These are phyloP conservation scores for Leishmania turanica DNA, from an alignment of 208 protist species.

Conservation along the genomic window DNA sequence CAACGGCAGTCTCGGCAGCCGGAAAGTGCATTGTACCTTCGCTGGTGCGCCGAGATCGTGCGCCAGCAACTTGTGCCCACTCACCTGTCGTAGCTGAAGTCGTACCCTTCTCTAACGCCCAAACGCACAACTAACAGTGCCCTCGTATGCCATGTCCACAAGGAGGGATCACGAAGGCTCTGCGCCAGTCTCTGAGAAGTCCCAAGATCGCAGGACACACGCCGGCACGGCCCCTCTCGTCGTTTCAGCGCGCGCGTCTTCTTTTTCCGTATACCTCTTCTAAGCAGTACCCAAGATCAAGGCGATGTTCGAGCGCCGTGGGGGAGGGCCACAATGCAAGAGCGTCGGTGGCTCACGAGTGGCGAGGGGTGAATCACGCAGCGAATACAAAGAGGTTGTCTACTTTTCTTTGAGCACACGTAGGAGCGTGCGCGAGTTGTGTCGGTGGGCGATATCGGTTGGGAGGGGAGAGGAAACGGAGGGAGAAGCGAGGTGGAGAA, in stretches of 20 bases:
- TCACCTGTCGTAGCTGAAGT: background rate
- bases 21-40: slow-evolving; percentile 25
- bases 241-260: background rate
- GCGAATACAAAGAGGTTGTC: background rate
- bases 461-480: background rate
- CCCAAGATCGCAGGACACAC: background rate
- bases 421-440: background rate
- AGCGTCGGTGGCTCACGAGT: background rate
- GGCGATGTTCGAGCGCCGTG: background rate
- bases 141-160: background rate
- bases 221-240: background rate
- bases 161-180: background rate
- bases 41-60: background rate
- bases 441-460: background rate
- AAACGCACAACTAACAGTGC: background rate
- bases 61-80: background rate
- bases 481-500: background rate
- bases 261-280: background rate
- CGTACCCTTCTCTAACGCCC: background rate
- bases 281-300: background rate
- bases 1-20: background rate
- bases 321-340: background rate
- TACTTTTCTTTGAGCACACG: background rate
- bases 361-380: slow-evolving; percentile 3
- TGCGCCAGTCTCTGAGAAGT: background rate